phyloP scores from a whole-genome alignment of 192 early-diverging fungal genomes.

The Haplosporangium gracile region DNA sequence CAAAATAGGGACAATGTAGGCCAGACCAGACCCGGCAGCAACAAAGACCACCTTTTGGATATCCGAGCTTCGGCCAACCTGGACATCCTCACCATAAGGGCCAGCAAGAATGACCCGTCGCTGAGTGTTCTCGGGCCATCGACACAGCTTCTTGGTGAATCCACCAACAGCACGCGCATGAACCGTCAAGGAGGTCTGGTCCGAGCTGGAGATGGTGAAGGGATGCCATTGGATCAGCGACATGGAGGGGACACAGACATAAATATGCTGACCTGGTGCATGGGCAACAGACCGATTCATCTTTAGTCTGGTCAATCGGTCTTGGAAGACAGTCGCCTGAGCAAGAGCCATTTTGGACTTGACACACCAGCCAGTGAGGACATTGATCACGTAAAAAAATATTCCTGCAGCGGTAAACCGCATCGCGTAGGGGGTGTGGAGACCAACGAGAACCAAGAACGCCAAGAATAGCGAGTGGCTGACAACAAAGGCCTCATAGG shows the following conservation, averaged over 20 bases:
- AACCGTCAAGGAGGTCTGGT: slow-evolving; percentile 31
- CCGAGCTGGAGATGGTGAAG: slow-evolving; percentile 61
- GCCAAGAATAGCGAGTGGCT: slow-evolving; percentile 61
- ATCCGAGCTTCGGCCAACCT: slow-evolving; percentile 20
- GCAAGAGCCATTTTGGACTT: slow-evolving; percentile 55
- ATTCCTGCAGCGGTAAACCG: slow-evolving; percentile 62
- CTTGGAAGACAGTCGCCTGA: slow-evolving; percentile 46
- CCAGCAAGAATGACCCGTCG: slow-evolving; percentile 57
- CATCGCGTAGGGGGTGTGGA: slow-evolving; percentile 70
- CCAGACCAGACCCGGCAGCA: slow-evolving; percentile 61
- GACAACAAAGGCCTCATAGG: slow-evolving; percentile 61
- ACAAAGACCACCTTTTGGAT: slow-evolving; percentile 45
- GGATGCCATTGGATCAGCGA: slow-evolving; percentile 69
- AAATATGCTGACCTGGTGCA: slow-evolving; percentile 60
- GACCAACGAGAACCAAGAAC: slow-evolving; percentile 61
- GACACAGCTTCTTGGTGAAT: slow-evolving; percentile 55
- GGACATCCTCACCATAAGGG: slow-evolving; percentile 54
- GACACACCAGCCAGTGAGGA: slow-evolving; percentile 59
- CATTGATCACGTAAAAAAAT: slow-evolving; percentile 59
- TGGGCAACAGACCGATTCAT: slow-evolving; percentile 47
- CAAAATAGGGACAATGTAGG: slow-evolving; percentile 59
- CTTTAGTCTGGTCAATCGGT: slow-evolving; percentile 51
- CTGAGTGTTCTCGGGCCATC: slow-evolving; percentile 52
- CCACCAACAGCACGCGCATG: slow-evolving; percentile 60
- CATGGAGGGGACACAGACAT: slow-evolving; percentile 61